Conservation (phyloP, 2,329 filamentous ascomycete species). For the Iodosphaeria phyllophila region DNA sequence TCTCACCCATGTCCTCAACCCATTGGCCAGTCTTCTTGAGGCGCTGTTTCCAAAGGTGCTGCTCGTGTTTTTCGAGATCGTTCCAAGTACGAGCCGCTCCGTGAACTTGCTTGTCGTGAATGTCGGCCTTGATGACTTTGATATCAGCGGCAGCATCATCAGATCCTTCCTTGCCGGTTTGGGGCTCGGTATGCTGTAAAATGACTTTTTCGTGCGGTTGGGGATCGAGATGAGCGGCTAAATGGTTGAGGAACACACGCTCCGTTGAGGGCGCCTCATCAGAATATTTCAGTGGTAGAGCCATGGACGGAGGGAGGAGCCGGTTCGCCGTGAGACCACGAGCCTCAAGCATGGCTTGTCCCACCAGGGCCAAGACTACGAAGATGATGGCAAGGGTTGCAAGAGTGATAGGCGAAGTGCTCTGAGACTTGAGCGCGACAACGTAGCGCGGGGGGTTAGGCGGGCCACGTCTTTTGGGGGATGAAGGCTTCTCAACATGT, state of each 20-base stretch:
- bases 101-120: constrained; percentile 27
- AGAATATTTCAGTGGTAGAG: constrained; percentile 9
- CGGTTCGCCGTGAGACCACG: constrained; percentile 32
- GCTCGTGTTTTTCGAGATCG: constrained; percentile 43
- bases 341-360: constrained; percentile 46
- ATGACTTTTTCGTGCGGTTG: constrained; percentile 18
- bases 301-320: constrained; percentile 29
- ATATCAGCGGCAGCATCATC: constrained; percentile 8
- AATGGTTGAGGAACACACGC: constrained; percentile 15
- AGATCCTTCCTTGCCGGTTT: too few relatives aligned
- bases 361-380: constrained; percentile 39
- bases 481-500: constrained; percentile 16
- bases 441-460: constrained; percentile 48
- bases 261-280: constrained; percentile 12
- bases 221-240: constrained; percentile 14
- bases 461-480: constrained; percentile 16
- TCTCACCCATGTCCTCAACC: constrained; percentile 62
- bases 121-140: constrained; percentile 16
- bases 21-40: constrained; percentile 57
- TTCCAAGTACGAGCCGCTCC: constrained; percentile 48
- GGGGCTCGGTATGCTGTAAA: constrained; percentile 14
- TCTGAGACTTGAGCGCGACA: constrained; percentile 37
- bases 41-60: constrained; percentile 48
- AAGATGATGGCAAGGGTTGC: constrained; percentile 36
- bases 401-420: constrained; percentile 29